These are phyloP conservation scores for Colletotrichum eremochloae DNA, from an alignment of 2,329 filamentous ascomycete species.

Conservation along the genomic window DNA sequence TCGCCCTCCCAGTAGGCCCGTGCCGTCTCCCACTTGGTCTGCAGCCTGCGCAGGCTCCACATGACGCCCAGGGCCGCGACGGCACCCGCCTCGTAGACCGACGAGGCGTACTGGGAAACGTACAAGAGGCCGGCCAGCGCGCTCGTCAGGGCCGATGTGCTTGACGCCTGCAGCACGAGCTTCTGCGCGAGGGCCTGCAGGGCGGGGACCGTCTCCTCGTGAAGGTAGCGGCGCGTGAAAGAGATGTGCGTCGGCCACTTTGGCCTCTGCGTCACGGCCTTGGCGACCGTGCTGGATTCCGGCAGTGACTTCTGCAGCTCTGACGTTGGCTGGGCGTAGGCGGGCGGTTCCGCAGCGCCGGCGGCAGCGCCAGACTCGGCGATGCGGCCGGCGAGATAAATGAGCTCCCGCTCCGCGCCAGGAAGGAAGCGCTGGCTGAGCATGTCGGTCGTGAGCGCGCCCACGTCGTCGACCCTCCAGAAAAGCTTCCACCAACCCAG, in stretches of 20 bases:
- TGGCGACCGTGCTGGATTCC: slow-evolving; percentile 17
- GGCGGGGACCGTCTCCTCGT: slow-evolving; percentile 75
- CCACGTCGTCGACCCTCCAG: slow-evolving; percentile 93
- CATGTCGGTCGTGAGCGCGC: slow-evolving; percentile 84
- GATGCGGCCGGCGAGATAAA: slow-evolving; percentile 85
- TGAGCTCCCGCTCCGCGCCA: slow-evolving; percentile 82
- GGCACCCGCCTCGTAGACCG: slow-evolving; percentile 72
- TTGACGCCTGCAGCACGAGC: slow-evolving; percentile 80
- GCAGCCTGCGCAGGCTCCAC: slow-evolving; percentile 70
- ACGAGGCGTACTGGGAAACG: slow-evolving; percentile 65
- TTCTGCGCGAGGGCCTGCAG: slow-evolving; percentile 80
- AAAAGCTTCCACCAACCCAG: slow-evolving; percentile 95
- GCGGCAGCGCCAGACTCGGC: slow-evolving; percentile 58
- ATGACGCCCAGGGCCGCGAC: slow-evolving; percentile 72
- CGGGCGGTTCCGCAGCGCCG: slow-evolving; percentile 38
- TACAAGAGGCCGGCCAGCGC: slow-evolving; percentile 70
- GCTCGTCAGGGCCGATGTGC: slow-evolving; percentile 74
- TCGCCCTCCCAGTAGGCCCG: slow-evolving; percentile 74
- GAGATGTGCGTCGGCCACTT: slow-evolving; percentile 84
- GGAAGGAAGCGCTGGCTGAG: slow-evolving; percentile 82
- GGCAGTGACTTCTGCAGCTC: slow-evolving; percentile 38
- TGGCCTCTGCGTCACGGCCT: slow-evolving; percentile 38
- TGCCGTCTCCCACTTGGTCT: slow-evolving; percentile 73
- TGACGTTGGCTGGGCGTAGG: slow-evolving; percentile 54
- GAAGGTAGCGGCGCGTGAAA: slow-evolving; percentile 75